phyloP scores from a whole-genome alignment of 768 basidiomycete genomes.

The Hygrophorus russula region DNA sequence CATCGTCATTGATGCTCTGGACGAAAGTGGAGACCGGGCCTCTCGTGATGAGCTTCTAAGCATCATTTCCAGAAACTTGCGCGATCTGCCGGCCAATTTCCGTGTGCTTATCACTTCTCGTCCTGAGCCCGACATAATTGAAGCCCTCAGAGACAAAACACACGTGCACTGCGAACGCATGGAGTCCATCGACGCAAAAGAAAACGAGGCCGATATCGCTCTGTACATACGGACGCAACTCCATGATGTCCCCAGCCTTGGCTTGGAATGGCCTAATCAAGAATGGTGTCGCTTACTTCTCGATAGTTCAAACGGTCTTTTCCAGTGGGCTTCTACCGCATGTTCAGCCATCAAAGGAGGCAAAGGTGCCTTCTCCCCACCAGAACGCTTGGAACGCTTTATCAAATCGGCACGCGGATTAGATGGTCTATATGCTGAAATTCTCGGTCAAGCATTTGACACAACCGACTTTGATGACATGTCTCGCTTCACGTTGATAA shows the following conservation, averaged over 20 bases:
- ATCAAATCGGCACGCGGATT: not conserved
- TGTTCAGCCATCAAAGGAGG: constrained; percentile 16
- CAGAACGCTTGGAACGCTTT: not conserved
- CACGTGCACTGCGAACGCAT: constrained; percentile 8
- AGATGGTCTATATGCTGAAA: constrained; percentile 2
- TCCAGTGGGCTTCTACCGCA: constrained; percentile 22
- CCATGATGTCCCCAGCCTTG: constrained; percentile 5
- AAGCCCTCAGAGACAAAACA: not conserved
- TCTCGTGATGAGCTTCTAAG: constrained; percentile 13
- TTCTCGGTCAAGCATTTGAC: constrained; percentile 3
- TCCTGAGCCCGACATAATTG: constrained; percentile 14
- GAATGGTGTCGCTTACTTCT: constrained; percentile 14
- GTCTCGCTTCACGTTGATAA: constrained; percentile 1
- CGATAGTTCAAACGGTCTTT: constrained; percentile 17
- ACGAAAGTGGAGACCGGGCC: constrained; percentile 4
- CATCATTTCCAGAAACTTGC: constrained; percentile 9
- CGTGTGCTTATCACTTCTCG: constrained; percentile 19
- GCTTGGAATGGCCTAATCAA: constrained; percentile 6
- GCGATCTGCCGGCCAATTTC: constrained; percentile 15
- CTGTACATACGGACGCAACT: constrained; percentile 3
- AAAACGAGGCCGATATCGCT: constrained; percentile 4
- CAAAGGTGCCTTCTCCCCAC: constrained; percentile 1
- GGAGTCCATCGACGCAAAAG: constrained; percentile 1
- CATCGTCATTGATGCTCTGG: constrained; percentile 7
- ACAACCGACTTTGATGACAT: not conserved